Percentiles rank a stretch among this genome's conserved stretches.
Conservation (phyloP, 352 stramenopile genomes). For the Phytopythium oedochilum region DNA sequence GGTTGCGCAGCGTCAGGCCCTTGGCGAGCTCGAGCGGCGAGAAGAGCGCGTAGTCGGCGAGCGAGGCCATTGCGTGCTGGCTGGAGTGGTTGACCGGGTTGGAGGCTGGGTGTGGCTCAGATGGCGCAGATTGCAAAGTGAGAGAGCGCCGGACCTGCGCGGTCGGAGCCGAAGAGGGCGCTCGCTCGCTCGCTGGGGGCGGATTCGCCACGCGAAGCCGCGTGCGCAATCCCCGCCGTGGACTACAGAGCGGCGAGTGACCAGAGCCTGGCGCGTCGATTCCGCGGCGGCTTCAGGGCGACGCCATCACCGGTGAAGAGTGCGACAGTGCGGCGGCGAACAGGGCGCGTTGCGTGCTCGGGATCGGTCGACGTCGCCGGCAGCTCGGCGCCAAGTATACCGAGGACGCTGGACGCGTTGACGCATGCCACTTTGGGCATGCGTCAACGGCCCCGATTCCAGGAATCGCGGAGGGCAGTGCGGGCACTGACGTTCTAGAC, state of each 20-base stretch:
- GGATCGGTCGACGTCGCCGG: background rate
- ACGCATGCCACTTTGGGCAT: too few relatives aligned
- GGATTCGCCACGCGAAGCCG: background rate
- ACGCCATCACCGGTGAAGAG: background rate
- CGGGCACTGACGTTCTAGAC: too few relatives aligned
- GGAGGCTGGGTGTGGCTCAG: background rate
- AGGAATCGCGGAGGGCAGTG: too few relatives aligned
- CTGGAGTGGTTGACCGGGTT: too few relatives aligned
- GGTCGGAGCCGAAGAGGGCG: too few relatives aligned
- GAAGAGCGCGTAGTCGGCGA: constrained; percentile 37
- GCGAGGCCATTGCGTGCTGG: constrained; percentile 8
- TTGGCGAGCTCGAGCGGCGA: constrained; percentile 23
- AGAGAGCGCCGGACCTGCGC: too few relatives aligned
- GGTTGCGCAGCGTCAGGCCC: constrained; percentile 30
- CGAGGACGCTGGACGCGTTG: too few relatives aligned
- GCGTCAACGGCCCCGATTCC: too few relatives aligned
- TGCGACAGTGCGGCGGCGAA: background rate
- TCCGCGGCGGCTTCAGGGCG: background rate
- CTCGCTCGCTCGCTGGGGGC: too few relatives aligned
- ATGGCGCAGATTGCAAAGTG: background rate
- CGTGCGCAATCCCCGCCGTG: background rate
- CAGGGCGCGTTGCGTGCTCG: background rate
- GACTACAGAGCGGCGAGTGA: background rate
- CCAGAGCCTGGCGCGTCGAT: background rate
- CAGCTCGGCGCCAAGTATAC: too few relatives aligned